Base-by-base conservation (phyloP, 176 grass and related monocot genomes). In the Phoenix dactylifera region DNA sequence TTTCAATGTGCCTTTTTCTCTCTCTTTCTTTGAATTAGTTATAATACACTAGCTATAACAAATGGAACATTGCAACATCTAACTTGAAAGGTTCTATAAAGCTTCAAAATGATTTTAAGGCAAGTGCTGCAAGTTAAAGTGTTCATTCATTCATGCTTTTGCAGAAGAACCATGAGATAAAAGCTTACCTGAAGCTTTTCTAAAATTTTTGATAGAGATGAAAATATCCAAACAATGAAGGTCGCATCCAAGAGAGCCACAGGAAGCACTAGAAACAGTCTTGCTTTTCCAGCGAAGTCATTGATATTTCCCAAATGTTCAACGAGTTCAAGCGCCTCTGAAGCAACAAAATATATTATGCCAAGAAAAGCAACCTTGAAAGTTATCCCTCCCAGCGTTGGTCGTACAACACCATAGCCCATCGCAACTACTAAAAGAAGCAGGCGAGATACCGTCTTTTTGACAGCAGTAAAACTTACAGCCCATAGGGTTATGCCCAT, bases 141-240 rank as follows among this genome's bases (percentile, higher is more conserved):
- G 10, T 44, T 9, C 35, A 44, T 44, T 44, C 35, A 44, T 44
- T 44, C 18, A 16, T 4, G 5, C 28, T 62, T 14, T 14, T 4
- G 18, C 16, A 18, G 29, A 0, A 51, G 26, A 25, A 67, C 51
- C n/a, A 55, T 26, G 50, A 19, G 49, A 20, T 15, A 30, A 48
- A 58, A n/a, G 24, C 16, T 60, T 85, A 98, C 93, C 93, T 98
- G 93, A 52, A 98, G 78, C 75, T 98, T 98, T 76, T 98, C 93
- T 29, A 98, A 70, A 74, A 84, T 98, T 86, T 83, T 76, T 6
- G 93, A 98, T n/a, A 98, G 79, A 35, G 93, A 92, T 73, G 93
- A 98, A 83, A 98, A 98, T 72, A 92, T 92, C 93, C 93, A 98
- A 16, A 92, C 80, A 60, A 98, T 98, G 78, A 98, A 98, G 55